Conservation (phyloP, 495 filamentous ascomycete genomes). For the Usnea hakonensis region DNA sequence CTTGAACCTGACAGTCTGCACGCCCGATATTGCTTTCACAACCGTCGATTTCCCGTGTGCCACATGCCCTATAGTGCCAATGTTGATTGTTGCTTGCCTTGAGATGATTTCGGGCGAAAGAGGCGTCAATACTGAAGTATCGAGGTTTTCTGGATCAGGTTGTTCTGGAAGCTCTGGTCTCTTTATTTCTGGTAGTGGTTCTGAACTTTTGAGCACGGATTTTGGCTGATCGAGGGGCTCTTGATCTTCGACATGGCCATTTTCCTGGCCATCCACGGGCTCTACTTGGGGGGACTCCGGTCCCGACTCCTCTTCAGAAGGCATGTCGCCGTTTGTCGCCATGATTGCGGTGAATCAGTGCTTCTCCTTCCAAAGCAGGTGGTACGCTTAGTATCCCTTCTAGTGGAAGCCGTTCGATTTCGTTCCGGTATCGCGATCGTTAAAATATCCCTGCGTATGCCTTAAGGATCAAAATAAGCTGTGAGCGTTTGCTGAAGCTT, state of each 20-base stretch:
- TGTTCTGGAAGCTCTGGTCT: slow-evolving; percentile 72
- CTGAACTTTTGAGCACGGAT: slow-evolving; percentile 58
- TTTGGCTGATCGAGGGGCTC: slow-evolving; percentile 52
- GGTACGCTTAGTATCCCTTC: neutral
- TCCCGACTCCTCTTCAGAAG: slow-evolving; percentile 50
- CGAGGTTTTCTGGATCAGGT: slow-evolving; percentile 78
- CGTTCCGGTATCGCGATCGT: neutral
- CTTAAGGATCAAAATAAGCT: neutral
- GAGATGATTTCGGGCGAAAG: slow-evolving; percentile 93
- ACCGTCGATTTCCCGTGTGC: slow-evolving; percentile 98
- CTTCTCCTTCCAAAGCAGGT: neutral
- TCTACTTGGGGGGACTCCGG: slow-evolving; percentile 52
- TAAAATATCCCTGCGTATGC: neutral
- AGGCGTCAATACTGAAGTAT: slow-evolving; percentile 68
- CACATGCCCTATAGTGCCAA: slow-evolving; percentile 97
- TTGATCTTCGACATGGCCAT: slow-evolving; percentile 45
- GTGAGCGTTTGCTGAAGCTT: neutral
- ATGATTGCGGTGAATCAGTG: slow-evolving; percentile 38
- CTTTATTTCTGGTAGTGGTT: slow-evolving; percentile 39
- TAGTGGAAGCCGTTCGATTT: neutral
- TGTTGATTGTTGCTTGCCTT: slow-evolving; percentile 97
- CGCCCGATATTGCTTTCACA: slow-evolving; percentile 96
- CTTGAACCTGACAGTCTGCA: slow-evolving; percentile 98
- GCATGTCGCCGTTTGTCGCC: slow-evolving; percentile 56
- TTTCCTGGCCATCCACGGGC: slow-evolving; percentile 44